phyloP scores from a whole-genome alignment of 768 basidiomycete genomes.

The Leccinum imitatum region DNA sequence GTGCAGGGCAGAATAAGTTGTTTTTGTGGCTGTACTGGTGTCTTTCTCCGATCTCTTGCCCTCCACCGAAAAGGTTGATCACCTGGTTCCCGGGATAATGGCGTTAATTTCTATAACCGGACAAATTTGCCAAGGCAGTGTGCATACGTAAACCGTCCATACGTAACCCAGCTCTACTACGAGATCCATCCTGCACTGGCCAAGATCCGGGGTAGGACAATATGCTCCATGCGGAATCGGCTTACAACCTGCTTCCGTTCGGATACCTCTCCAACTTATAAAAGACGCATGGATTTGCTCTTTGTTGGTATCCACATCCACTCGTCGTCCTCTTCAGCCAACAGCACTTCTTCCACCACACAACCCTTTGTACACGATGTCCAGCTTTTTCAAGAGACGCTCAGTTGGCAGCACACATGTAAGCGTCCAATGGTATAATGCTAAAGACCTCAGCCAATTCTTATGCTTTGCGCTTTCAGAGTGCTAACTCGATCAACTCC shows the following conservation, averaged over 20 bases:
- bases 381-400: constrained; percentile 24
- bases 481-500: constrained; percentile 17
- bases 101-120: neutral
- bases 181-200: constrained; percentile 9
- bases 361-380: constrained; percentile 12
- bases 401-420: constrained; percentile 24
- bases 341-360: neutral
- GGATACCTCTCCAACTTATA: constrained; percentile 13
- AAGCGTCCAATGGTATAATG: neutral
- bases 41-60: neutral
- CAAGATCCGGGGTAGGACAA: constrained; percentile 16
- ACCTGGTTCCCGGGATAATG: neutral
- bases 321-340: neutral
- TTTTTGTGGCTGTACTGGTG: neutral
- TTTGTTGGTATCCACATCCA: constrained; percentile 2
- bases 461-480: constrained; percentile 10
- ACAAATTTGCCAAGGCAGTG: too few relatives aligned
- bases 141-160: neutral
- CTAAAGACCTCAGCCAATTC: neutral
- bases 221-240: constrained; percentile 2
- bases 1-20: neutral
- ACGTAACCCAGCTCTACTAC: neutral
- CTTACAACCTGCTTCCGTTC: neutral
- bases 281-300: constrained; percentile 9
- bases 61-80: neutral